Base-by-base conservation (phyloP, 2,329 filamentous ascomycete species). In the Ophiostoma sp. region DNA sequence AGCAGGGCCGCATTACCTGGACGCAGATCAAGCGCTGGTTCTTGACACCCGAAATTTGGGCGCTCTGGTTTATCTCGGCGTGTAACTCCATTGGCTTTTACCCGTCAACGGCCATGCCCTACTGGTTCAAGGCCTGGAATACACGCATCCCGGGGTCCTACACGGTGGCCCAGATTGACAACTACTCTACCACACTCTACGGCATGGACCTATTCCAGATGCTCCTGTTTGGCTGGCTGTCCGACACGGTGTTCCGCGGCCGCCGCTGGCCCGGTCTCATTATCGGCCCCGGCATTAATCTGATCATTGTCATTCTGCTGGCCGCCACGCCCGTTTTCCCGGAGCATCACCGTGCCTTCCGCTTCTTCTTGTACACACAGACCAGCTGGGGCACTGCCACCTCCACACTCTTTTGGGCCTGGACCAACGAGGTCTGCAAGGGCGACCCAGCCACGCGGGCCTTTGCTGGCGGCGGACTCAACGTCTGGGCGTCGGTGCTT, bases 111-210 rank as follows among this genome's bases (percentile, higher is more conserved):
- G 50, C 69, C 8, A 71, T 71, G 69, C 33, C 69, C 19, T 71
- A 61, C 69, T 71, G 69, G 69, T 55, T 71, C 55, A 71, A 71
- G 69, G 69, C 69, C 22, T 71, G 69, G 69, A 71, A 71, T 55
- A 61, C n/a, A 4, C 36, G 50, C 52, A 71, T 33, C n/a, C 69
- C 69, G 0, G 55, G 55, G 1, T 57, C 69, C 12, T 71, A 57
- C 36, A 71, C 33, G 25, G 69, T 71, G 15, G 33, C 22, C 52
- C 69, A 71, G 69, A 71, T 71, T 11, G 52, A 71, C 57, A 71
- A 63, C 57, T 71, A 71, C 69, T 57, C 69, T 4, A 71, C 69
- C 9, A 42, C 36, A 2, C 50, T 71, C 6, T 52, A 71, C 25
- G 69, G 45, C 42, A 50, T 71, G 28, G 52, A 59, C 57, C 52